These are phyloP conservation scores for Talaromyces marneffei DNA, from an alignment of 2,329 filamentous ascomycete species.

Conservation along the genomic window DNA sequence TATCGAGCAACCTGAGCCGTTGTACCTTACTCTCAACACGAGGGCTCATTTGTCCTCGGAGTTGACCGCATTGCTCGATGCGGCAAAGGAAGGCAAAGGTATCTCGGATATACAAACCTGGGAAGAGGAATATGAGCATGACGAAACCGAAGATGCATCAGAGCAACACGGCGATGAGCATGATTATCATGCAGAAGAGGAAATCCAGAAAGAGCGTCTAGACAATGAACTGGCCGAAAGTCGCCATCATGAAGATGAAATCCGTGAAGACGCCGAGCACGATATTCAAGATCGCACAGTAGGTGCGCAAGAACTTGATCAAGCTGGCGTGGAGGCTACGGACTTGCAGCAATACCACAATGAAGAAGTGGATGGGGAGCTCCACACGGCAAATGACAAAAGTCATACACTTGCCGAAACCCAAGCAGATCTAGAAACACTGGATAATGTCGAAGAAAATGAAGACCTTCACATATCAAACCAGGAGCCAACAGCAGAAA, in stretches of 20 bases:
- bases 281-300: background rate
- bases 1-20: slow-evolving; percentile 46
- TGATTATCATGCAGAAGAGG: slow-evolving; percentile 18
- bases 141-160: slow-evolving; percentile 11
- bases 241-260: slow-evolving; percentile 1
- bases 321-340: background rate
- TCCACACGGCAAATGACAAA: background rate
- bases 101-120: slow-evolving; percentile 44
- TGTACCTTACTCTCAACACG: slow-evolving; percentile 54
- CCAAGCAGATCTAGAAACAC: slow-evolving; percentile 17
- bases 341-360: slow-evolving; percentile 7
- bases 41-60: slow-evolving; percentile 51
- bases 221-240: slow-evolving; percentile 8
- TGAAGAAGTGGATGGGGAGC: background rate
- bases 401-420: background rate
- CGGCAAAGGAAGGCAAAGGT: slow-evolving; percentile 53
- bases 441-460: slow-evolving; percentile 27
- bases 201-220: background rate
- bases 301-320: slow-evolving; percentile 1
- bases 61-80: slow-evolving; percentile 47
- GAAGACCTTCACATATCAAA: slow-evolving; percentile 27
- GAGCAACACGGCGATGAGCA: slow-evolving; percentile 15
- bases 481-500: slow-evolving; percentile 17
- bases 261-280: background rate
- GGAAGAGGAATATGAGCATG: slow-evolving; percentile 44